A percentile compares a stretch with the other conserved stretches of the same genome.
Conservation (phyloP, 2,329 filamentous ascomycete genomes). For the Curvularia lunata region DNA sequence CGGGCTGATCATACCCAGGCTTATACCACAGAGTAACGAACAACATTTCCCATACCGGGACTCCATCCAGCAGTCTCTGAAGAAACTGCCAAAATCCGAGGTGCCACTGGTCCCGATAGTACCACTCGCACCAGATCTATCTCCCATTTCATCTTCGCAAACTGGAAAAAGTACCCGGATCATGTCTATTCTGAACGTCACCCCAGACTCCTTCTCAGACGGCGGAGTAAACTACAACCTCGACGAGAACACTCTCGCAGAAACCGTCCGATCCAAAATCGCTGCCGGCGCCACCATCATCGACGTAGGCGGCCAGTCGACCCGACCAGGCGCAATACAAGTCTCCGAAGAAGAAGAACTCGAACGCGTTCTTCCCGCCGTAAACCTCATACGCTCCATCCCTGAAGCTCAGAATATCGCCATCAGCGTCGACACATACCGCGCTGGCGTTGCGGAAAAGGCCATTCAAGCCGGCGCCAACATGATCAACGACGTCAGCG, state of each 20-base stretch:
- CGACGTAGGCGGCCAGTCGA: slow-evolving; percentile 93
- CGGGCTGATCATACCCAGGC: slow-evolving; percentile 25
- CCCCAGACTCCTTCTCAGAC: slow-evolving; percentile 96
- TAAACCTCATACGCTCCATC: slow-evolving; percentile 72
- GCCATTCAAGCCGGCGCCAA: slow-evolving; percentile 82
- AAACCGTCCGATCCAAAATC: slow-evolving; percentile 68
- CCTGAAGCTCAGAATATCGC: slow-evolving; percentile 68
- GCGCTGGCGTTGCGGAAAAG: slow-evolving; percentile 77
- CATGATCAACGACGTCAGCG: slow-evolving; percentile 94
- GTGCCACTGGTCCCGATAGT: slow-evolving; percentile 50
- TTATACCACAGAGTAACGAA: slow-evolving; percentile 34
- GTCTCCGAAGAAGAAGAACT: slow-evolving; percentile 77
- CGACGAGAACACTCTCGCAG: slow-evolving; percentile 58
- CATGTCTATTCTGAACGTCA: slow-evolving; percentile 95
- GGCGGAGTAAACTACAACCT: slow-evolving; percentile 65
- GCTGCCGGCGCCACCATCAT: slow-evolving; percentile 78
- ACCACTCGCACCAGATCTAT: slow-evolving; percentile 44
- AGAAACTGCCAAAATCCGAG: slow-evolving; percentile 42
- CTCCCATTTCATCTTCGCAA: slow-evolving; percentile 37
- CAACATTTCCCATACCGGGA: slow-evolving; percentile 55
- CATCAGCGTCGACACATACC: slow-evolving; percentile 93
- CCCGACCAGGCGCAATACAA: slow-evolving; percentile 74
- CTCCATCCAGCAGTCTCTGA: slow-evolving; percentile 42
- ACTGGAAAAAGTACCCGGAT: slow-evolving; percentile 65
- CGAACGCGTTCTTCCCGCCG: slow-evolving; percentile 77